Percentiles rank a stretch among this genome's conserved stretches.
phyloP scores from a whole-genome alignment of 176 grass and related monocot species.

The Echinochloa phyllopogon region DNA sequence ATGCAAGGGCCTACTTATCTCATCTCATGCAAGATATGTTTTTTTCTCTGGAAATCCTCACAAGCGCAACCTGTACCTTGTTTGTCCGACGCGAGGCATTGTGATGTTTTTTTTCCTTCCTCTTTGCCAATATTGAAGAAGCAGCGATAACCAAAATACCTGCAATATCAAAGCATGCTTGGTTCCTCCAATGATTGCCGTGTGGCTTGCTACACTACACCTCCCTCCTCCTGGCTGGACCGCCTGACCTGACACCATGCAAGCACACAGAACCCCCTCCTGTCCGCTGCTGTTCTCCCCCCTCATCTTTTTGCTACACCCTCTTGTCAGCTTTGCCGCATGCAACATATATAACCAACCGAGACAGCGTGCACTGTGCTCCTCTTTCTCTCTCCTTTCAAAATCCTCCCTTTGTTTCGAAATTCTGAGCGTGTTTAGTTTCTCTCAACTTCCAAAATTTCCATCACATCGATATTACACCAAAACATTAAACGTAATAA shows the following conservation, averaged over 20 bases:
- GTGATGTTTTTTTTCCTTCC: not conserved
- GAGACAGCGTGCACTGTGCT: not conserved
- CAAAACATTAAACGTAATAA: no score
- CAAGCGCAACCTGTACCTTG: not conserved
- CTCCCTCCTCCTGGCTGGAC: not conserved
- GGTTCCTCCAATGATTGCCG: conserved; percentile 34
- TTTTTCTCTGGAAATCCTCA: not conserved
- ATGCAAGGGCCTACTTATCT: no score
- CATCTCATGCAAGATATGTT: not conserved
- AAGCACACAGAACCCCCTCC: not conserved
- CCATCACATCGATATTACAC: no score
- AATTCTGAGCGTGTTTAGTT: no score
- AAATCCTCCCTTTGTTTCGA: not conserved
- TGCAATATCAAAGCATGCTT: not conserved
- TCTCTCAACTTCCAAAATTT: no score
- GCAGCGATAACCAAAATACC: conserved; percentile 44
- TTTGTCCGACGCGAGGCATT: not conserved
- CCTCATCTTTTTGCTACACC: conserved; percentile 30
- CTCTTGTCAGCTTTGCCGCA: conserved; percentile 50
- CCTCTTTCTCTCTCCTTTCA: not conserved
- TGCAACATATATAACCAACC: conserved; percentile 37
- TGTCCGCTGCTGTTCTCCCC: not conserved
- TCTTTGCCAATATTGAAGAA: conserved; percentile 48
- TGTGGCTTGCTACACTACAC: not conserved
- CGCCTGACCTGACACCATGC: conserved; percentile 31